phyloP scores from a whole-genome alignment of 495 filamentous ascomycete species.

The Penicillium alfredii region DNA sequence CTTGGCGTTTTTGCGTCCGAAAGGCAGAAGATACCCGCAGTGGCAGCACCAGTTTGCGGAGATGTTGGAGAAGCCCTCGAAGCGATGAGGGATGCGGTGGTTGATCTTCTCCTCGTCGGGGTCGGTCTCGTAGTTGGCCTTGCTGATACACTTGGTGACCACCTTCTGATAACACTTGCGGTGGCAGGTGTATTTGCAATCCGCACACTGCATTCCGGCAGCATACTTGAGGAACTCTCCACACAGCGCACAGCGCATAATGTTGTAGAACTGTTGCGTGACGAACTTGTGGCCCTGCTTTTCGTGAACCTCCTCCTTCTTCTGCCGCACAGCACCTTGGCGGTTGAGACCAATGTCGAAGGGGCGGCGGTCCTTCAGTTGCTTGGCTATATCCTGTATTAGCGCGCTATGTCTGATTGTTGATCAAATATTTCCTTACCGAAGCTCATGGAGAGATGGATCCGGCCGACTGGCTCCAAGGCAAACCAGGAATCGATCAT shows the following conservation, averaged over 20 bases:
- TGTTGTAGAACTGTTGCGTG: slow-evolving; percentile 98
- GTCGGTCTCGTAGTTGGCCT: slow-evolving; percentile 95
- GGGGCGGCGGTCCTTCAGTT: slow-evolving; percentile 59
- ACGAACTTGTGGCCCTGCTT: slow-evolving; percentile 99
- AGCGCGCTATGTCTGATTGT: too few relatives aligned
- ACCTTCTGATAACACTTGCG: slow-evolving; percentile 93
- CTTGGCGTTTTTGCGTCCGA: slow-evolving; percentile 88
- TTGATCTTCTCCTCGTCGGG: slow-evolving; percentile 99
- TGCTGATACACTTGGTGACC: slow-evolving; percentile 99
- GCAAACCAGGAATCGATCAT: slow-evolving; percentile 96
- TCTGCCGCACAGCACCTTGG: slow-evolving; percentile 92
- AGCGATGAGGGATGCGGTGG: slow-evolving; percentile 96
- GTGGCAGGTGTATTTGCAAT: slow-evolving; percentile 99
- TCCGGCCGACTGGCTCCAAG: slow-evolving; percentile 85
- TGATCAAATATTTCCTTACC: too few relatives aligned
- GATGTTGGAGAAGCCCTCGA: slow-evolving; percentile 89
- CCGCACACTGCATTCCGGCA: slow-evolving; percentile 96
- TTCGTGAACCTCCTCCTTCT: slow-evolving; percentile 95
- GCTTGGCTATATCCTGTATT: slow-evolving; percentile 51
- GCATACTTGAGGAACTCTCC: slow-evolving; percentile 98
- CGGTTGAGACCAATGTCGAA: slow-evolving; percentile 87
- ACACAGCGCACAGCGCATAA: slow-evolving; percentile 98
- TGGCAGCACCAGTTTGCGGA: slow-evolving; percentile 99
- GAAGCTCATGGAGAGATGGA: slow-evolving; percentile 83
- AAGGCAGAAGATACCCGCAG: slow-evolving; percentile 94